These are phyloP conservation scores for Acaromyces ingoldii DNA, from an alignment of 1,284 basidiomycete species.

Conservation along the genomic window DNA sequence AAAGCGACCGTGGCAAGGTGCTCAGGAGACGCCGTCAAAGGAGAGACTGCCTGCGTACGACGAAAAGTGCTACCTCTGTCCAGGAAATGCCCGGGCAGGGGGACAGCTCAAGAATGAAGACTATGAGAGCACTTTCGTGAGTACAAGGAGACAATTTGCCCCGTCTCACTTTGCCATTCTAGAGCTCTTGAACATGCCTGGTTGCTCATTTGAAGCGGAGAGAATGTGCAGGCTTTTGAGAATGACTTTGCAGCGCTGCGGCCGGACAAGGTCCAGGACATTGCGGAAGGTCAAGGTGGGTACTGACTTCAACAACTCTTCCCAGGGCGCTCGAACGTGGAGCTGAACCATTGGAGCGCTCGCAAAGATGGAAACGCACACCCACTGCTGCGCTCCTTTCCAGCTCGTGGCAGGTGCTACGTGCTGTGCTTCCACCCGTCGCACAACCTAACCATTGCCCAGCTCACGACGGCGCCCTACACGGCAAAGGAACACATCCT, in stretches of 20 bases:
- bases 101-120: conserved; percentile 65
- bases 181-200: too few species aligned
- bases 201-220: background rate
- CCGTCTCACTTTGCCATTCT: too few species aligned
- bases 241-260: conserved; percentile 84
- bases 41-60: conserved; percentile 63
- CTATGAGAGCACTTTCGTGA: conserved; percentile 64
- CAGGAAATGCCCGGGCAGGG: conserved; percentile 74
- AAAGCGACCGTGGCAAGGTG: conserved; percentile 50
- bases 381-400: conserved; percentile 63
- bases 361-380: conserved; percentile 12
- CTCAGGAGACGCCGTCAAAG: conserved; percentile 31
- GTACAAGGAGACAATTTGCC: background rate
- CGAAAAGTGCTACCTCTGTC: conserved; percentile 80
- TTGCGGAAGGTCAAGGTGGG: conserved; percentile 8
- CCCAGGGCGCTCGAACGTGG: background rate
- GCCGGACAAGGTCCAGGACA: conserved; percentile 51
- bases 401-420: conserved; percentile 78
- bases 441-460: conserved; percentile 84
- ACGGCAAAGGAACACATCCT: conserved; percentile 60
- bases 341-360: background rate
- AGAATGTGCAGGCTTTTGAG: conserved; percentile 57
- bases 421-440: conserved; percentile 84
- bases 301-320: background rate
- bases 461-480: conserved; percentile 57